These are phyloP conservation scores for Aspergillus cristatus DNA, from an alignment of 495 filamentous ascomycete species.

Conservation along the genomic window DNA sequence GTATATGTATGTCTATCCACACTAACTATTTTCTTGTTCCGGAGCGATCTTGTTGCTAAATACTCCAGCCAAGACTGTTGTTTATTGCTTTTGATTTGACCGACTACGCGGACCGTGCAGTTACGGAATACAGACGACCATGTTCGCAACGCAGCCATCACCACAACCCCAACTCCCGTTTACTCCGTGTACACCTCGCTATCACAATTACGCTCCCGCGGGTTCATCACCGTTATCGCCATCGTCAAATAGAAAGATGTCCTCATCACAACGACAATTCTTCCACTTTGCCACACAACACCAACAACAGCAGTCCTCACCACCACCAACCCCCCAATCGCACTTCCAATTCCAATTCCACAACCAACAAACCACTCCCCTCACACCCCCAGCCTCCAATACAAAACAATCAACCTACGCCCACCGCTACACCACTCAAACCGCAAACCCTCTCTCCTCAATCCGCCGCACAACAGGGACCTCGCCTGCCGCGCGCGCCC, in stretches of 20 bases:
- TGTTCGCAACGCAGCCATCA: too few species aligned
- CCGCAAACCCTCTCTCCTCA: constrained; percentile 18
- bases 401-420: constrained; percentile 12
- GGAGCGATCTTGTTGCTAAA: too few species aligned
- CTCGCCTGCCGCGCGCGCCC: constrained; percentile 20
- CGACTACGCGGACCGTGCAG: too few species aligned
- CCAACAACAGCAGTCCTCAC: constrained; percentile 2
- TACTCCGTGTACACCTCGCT: too few species aligned
- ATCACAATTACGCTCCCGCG: constrained; percentile 32
- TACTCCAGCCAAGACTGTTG: too few species aligned
- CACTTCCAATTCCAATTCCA: constrained; percentile 1
- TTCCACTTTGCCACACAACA: constrained; percentile 6
- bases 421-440: constrained; percentile 19
- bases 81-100: too few species aligned
- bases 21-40: too few species aligned
- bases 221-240: constrained; percentile 43
- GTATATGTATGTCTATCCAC: too few species aligned
- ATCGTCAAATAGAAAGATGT: too few species aligned
- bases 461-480: constrained; percentile 2
- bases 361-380: neutral
- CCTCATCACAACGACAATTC: constrained; percentile 10
- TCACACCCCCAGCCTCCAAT: constrained; percentile 5
- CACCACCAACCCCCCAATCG: constrained; percentile 3
- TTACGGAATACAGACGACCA: constrained; percentile 4
- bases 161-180: too few species aligned